phyloP scores from a whole-genome alignment of 106 monocot genomes.

The Phalaenopsis equestris region DNA sequence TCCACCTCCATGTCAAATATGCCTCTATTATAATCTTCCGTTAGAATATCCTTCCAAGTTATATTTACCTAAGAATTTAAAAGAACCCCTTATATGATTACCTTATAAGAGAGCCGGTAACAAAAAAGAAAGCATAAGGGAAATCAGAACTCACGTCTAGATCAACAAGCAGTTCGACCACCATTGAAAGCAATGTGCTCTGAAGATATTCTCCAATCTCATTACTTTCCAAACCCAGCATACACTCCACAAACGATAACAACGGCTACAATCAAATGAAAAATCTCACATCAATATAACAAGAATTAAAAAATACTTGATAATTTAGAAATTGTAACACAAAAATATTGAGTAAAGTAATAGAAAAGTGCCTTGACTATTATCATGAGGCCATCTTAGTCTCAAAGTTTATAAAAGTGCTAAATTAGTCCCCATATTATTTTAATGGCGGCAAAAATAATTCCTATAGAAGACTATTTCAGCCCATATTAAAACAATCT shows the following conservation, averaged over 20 bases:
- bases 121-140: neutral
- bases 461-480: no score
- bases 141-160: slow-evolving; percentile 60
- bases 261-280: slow-evolving; percentile 34
- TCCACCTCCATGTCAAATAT: slow-evolving; percentile 94
- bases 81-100: neutral
- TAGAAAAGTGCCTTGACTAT: no score
- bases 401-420: no score
- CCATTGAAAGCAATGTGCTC: slow-evolving; percentile 42
- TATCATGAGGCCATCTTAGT: no score
- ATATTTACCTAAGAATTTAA: slow-evolving; percentile 57
- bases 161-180: slow-evolving; percentile 68
- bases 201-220: slow-evolving; percentile 66
- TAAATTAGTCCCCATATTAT: no score
- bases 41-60: slow-evolving; percentile 65
- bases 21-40: slow-evolving; percentile 58
- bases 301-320: neutral
- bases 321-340: neutral
- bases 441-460: no score
- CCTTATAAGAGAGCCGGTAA: neutral
- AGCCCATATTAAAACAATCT: no score
- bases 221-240: slow-evolving; percentile 54
- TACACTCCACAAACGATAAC: slow-evolving; percentile 62
- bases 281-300: neutral
- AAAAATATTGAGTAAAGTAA: neutral